A percentile compares a stretch with the other conserved stretches of the same genome.
phyloP scores from a whole-genome alignment of 805 yeast species.

The Kregervanrija pseudodelftensis region DNA sequence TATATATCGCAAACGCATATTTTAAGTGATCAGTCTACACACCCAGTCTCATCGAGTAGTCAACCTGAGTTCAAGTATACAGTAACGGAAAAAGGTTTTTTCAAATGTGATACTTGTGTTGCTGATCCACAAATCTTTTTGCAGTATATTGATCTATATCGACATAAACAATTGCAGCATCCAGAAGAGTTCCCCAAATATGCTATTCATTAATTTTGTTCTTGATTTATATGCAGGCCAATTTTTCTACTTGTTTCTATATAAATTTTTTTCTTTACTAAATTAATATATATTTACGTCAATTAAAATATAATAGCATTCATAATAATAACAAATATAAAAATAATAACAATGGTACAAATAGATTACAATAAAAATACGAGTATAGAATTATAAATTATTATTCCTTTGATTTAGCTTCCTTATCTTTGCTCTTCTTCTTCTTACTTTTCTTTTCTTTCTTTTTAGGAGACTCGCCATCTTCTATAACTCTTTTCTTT shows the following conservation, averaged over 20 bases:
- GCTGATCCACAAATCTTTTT: background rate
- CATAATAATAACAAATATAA: background rate
- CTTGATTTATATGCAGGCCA: too few species aligned
- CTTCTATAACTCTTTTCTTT: background rate
- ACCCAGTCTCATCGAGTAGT: too few species aligned
- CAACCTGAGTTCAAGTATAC: too few species aligned
- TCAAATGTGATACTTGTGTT: background rate
- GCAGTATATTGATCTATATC: constrained; percentile 3
- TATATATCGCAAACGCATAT: too few species aligned
- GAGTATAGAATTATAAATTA: constrained; percentile 16
- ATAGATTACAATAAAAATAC: constrained; percentile 1
- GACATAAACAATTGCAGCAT: constrained; percentile 3
- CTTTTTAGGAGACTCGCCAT: background rate
- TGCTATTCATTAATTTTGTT: too few species aligned
- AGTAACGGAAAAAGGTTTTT: background rate
- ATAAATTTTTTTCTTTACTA: too few species aligned
- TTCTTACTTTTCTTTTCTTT: constrained; percentile 34
- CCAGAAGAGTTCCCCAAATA: constrained; percentile 4
- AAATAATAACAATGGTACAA: background rate
- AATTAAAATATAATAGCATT: background rate
- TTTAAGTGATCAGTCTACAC: too few species aligned
- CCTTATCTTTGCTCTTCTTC: constrained; percentile 37
- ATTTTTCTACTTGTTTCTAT: too few species aligned
- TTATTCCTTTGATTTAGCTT: too few species aligned
- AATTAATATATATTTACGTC: too few species aligned